phyloP scores from a whole-genome alignment of 2,329 filamentous ascomycete genomes.

The Pochonia chlamydosporia region DNA sequence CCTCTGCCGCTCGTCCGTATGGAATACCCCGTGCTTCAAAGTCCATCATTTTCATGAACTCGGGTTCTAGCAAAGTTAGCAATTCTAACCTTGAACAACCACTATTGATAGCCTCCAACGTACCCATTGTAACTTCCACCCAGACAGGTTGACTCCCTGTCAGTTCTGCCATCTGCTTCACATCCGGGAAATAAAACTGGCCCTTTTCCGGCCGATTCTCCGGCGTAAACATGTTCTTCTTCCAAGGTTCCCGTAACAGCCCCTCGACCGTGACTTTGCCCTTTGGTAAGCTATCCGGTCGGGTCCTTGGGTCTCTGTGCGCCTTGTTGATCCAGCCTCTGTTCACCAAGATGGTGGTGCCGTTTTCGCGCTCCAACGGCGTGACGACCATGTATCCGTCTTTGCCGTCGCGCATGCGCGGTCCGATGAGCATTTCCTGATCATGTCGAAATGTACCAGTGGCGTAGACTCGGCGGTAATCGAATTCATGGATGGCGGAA shows the following conservation, averaged over 20 bases:
- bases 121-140: conserved; percentile 95
- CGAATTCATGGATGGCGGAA: conserved; percentile 77
- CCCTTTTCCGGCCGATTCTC: conserved; percentile 77
- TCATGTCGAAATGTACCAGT: conserved; percentile 75
- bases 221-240: conserved; percentile 97
- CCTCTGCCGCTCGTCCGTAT: conserved; percentile 80
- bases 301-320: conserved; percentile 57
- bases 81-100: not conserved
- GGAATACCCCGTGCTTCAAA: conserved; percentile 78
- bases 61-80: conserved; percentile 54
- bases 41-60: conserved; percentile 70
- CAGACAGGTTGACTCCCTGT: conserved; percentile 83
- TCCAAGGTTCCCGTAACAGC: conserved; percentile 80
- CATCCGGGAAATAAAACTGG: conserved; percentile 93
- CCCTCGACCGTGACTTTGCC: conserved; percentile 78
- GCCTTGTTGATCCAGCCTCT: conserved; percentile 87
- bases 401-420: conserved; percentile 80
- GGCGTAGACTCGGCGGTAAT: conserved; percentile 79
- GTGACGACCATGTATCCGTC: conserved; percentile 91
- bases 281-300: conserved; percentile 58
- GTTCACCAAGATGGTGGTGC: conserved; percentile 76
- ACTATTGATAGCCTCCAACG: conserved; percentile 12
- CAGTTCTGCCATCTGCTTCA: conserved; percentile 80
- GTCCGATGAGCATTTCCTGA: conserved; percentile 93
- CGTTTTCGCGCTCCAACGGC: conserved; percentile 68